phyloP scores from a whole-genome alignment of 306 rosid genomes.

The Ceratonia siliqua region DNA sequence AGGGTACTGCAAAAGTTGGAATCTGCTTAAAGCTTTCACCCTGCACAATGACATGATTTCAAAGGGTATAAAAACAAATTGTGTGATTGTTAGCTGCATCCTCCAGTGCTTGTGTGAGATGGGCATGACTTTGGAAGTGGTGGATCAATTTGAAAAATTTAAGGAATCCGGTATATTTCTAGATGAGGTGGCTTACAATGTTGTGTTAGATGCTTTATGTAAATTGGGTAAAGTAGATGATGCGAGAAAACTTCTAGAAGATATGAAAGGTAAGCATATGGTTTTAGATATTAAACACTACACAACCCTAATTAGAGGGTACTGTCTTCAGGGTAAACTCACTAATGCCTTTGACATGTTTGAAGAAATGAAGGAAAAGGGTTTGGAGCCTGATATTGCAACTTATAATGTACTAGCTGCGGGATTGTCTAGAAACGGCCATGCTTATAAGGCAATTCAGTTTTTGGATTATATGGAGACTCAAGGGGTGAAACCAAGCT shows the following conservation, averaged over 20 bases:
- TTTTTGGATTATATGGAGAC: conserved; percentile 59
- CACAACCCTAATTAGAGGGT: conserved; percentile 78
- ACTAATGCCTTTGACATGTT: conserved; percentile 45
- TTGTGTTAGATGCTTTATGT: conserved; percentile 65
- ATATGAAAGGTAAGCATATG: conserved; percentile 56
- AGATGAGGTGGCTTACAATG: conserved; percentile 66
- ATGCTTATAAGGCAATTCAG: conserved; percentile 35
- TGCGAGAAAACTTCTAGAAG: conserved; percentile 59
- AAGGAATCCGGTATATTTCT: conserved; percentile 58
- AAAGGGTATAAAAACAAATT: conserved; percentile 69
- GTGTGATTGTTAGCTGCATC: conserved; percentile 57
- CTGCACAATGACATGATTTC: conserved; percentile 59
- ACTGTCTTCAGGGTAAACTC: conserved; percentile 48
- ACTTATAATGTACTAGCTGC: conserved; percentile 69
- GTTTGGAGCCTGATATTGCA: conserved; percentile 68
- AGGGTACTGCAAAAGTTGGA: conserved; percentile 70
- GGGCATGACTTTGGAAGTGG: conserved; percentile 58
- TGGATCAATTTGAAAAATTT: conserved; percentile 48
- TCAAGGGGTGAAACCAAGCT: conserved; percentile 55
- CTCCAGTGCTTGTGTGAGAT: conserved; percentile 69
- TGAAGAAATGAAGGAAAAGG: conserved; percentile 57
- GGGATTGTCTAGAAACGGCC: conserved; percentile 63
- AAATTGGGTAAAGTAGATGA: conserved; percentile 63
- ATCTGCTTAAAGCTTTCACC: conserved; percentile 52
- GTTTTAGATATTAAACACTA: conserved; percentile 68